Evolutionary conservation across 768 basidiomycete species (phyloP), one percentile per base, ranked within the genome.

Genomic region (Hysterangium stoloniferum): DNA sequence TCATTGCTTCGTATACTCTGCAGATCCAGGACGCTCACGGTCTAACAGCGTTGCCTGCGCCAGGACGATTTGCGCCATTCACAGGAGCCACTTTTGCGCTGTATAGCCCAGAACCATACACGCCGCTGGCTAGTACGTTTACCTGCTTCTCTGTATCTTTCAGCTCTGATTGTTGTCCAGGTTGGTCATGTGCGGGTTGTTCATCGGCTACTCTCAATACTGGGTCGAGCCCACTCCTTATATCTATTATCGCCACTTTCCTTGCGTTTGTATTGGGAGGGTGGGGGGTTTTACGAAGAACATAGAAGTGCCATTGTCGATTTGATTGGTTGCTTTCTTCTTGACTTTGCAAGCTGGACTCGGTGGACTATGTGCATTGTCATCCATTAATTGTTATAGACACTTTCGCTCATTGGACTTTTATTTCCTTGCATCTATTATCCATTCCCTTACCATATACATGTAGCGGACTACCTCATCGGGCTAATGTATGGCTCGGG

Each of bases 11-110:
- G 24, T 97, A 91, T 62, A 86, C 84, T 17, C 68, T 95, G 33
- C 74, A 77, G 47, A 83, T 97, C 25, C 86, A 76, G 71, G 91
- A 88, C 59, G 85, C 93, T 49, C 70, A 86, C 57, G 93, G 93
- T 0, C 73, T 80, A 5, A 74, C 70, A 6, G 79, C 82, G 0
- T 68, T 70, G 13, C 71, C 79, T 35, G 62, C 67, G 22, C 75
- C 79, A 0, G 92, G 93, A 2, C 74, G 74, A 58, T 69, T 96
- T 56, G 69, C 71, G 57, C 79, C 84, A 37, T 86, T 88, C 60
- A 75, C 74, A 35, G 78, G 74, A 0, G 68, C 90, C 41, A 71
- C 78, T 59, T 95, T 96, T 70, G 90, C 89, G 36, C 66, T 96
- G 59, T 96, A 94, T 60, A 80, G 80, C 0, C 89, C 91, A 0